Conservation (phyloP, 345 rosid genomes). For the Corchorus capsularis region DNA sequence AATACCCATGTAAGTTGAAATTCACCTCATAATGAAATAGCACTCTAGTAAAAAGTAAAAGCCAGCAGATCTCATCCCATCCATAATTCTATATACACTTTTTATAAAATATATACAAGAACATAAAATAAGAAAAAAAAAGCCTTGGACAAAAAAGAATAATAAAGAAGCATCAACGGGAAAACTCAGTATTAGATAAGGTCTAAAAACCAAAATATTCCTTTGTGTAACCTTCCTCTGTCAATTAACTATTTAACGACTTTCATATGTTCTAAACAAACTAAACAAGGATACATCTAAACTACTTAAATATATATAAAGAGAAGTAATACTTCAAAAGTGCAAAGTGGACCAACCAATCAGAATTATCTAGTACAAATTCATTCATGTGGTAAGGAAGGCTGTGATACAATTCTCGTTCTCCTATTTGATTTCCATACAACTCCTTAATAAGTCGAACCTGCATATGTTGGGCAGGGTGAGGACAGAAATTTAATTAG, state of each 20-base stretch:
- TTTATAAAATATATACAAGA: neutral
- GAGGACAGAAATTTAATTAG: neutral
- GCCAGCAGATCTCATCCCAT: neutral
- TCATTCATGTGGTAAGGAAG: slow-evolving; percentile 94
- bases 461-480: slow-evolving; percentile 53
- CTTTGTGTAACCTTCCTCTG: neutral
- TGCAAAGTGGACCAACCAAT: slow-evolving; percentile 59
- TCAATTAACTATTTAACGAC: too few relatives aligned
- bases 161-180: neutral
- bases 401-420: slow-evolving; percentile 85
- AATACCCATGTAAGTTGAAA: neutral
- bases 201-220: slow-evolving; percentile 8
- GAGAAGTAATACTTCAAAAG: neutral
- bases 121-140: slow-evolving; percentile 2
- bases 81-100: neutral
- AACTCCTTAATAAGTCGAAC: slow-evolving; percentile 88
- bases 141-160: too few relatives aligned
- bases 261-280: too few relatives aligned
- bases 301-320: neutral
- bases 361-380: slow-evolving; percentile 70
- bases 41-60: too few relatives aligned
- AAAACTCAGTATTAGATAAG: neutral
- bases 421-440: slow-evolving; percentile 91
- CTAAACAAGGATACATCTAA: neutral
- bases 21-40: neutral